Conservation (phyloP, 1,284 basidiomycete species). For the Leucoagaricus sp. region DNA sequence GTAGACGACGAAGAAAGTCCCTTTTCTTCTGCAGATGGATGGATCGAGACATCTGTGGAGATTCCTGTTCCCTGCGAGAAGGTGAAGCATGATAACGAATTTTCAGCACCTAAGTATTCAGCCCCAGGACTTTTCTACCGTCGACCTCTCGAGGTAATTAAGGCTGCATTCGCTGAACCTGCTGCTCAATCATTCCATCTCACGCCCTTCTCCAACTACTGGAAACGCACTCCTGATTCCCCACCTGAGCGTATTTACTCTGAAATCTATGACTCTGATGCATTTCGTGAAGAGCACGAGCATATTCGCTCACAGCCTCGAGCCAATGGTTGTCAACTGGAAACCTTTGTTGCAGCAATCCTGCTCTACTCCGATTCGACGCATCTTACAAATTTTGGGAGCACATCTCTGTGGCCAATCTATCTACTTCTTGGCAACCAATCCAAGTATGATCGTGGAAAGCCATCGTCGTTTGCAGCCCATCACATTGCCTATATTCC, state of each 20-base stretch:
- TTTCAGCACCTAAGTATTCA: too few species aligned
- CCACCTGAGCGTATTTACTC: background rate
- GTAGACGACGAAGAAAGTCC: too few species aligned
- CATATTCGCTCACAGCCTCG: background rate
- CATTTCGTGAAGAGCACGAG: slow-evolving; percentile 6
- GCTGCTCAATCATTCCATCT: slow-evolving; percentile 13
- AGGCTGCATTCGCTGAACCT: slow-evolving; percentile 7
- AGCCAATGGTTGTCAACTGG: slow-evolving; percentile 16
- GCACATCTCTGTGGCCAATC: slow-evolving; percentile 30
- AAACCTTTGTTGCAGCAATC: slow-evolving; percentile 25
- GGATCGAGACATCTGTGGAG: too few species aligned
- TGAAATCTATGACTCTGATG: slow-evolving; percentile 9
- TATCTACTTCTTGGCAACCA: slow-evolving; percentile 28
- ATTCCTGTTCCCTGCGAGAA: too few species aligned
- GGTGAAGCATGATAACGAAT: too few species aligned
- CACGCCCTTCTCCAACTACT: slow-evolving; percentile 10
- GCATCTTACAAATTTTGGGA: slow-evolving; percentile 32
- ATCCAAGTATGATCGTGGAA: slow-evolving; percentile 26
- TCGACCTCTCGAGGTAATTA: slow-evolving; percentile 13
- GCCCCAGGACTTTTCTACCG: slow-evolving; percentile 13
- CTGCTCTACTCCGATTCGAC: slow-evolving; percentile 37
- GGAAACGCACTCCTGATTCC: background rate
- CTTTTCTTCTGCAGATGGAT: too few species aligned
- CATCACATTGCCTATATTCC: slow-evolving; percentile 20
- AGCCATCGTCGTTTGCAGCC: slow-evolving; percentile 12